Base-by-base conservation (phyloP, 2,329 filamentous ascomycete species). In the Aspergillus sojae region DNA sequence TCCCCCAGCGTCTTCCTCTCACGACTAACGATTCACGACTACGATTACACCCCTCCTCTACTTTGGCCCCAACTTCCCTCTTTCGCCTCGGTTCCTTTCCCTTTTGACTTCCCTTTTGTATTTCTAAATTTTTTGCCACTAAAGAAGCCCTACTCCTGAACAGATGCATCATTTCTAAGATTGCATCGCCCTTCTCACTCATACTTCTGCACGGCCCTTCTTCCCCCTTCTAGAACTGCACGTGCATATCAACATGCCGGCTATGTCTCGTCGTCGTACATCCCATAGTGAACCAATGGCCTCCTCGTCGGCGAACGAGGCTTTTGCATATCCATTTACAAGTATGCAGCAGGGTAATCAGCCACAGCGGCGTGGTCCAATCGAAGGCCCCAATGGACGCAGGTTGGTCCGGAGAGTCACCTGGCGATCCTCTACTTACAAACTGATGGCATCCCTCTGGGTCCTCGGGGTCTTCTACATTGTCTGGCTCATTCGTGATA, bases 391-490 rank as follows among this genome's bases (percentile, higher is more conserved):
- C 39, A 71, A 75, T 68, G 77, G 77, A 63, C 75, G 77, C 46
- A 72, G 75, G 57, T 68, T 79, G 45, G 77, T 77, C 64, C 77
- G 77, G 36, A 72, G 77, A 65, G 77, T 79, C 67, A 79, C 77
- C 67, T 79, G 77, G 77, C 76, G 78, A 41, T 79, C 77, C 14
- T 79, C 77, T 19, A 78, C 77, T 23, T 79, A 79, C 71, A 79
- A 78, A 65, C 68, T 79, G 48, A 73, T 79, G 70, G 77, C 78
- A 7, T 78, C 75, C 45, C 68, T 79, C 23, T 79, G 77, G 76
- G 75, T 79, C 26, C 60, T 78, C 53, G 75, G 74, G 14, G 76
- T 79, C 10, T 67, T 79, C 52, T 79, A 78, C 62, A 76, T 79
- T 61, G 72, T 78, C 59, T 79, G 76, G 76, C 66, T 79, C 61